Conservation (phyloP, 1,284 basidiomycete genomes). For the Pulveroboletus sp. region DNA sequence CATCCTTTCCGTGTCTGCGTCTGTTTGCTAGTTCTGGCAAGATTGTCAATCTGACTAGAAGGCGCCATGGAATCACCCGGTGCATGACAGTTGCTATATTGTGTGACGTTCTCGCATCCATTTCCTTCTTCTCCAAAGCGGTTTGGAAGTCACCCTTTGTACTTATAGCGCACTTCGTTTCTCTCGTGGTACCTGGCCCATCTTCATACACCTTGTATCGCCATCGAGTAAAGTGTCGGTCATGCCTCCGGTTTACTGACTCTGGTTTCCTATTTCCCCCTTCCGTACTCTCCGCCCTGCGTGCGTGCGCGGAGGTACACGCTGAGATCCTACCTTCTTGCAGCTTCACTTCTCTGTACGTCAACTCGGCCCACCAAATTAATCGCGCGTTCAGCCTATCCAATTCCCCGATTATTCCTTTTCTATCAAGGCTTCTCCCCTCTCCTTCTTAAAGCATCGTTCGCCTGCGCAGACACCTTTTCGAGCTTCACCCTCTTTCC, state of each 20-base stretch:
- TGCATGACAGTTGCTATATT: constrained; percentile 14
- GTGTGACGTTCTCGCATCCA: constrained; percentile 14
- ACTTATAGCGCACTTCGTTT: constrained; percentile 9
- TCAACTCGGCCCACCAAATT: constrained; percentile 38
- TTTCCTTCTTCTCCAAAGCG: constrained; percentile 8
- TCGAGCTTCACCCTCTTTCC: constrained; percentile 30
- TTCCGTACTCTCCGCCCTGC: constrained; percentile 20
- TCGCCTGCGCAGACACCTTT: constrained; percentile 31
- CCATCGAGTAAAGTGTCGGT: constrained; percentile 7
- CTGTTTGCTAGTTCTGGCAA: constrained; percentile 7
- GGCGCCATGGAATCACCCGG: constrained; percentile 8
- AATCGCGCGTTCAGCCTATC: constrained; percentile 36
- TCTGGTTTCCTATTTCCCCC: constrained; percentile 17
- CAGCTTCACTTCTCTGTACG: constrained; percentile 39
- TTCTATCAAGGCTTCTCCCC: constrained; percentile 36
- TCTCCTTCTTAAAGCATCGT: constrained; percentile 38
- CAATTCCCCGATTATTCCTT: constrained; percentile 36
- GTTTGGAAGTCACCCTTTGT: constrained; percentile 11
- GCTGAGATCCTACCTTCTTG: constrained; percentile 26
- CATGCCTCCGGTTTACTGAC: constrained; percentile 12
- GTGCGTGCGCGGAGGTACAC: constrained; percentile 29
- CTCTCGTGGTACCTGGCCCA: constrained; percentile 3
- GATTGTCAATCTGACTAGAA: constrained; percentile 13
- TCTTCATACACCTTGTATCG: constrained; percentile 14
- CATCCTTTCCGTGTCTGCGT: constrained; percentile 3